Conservation (phyloP, 768 basidiomycete species). For the Auriscalpium orientale region DNA sequence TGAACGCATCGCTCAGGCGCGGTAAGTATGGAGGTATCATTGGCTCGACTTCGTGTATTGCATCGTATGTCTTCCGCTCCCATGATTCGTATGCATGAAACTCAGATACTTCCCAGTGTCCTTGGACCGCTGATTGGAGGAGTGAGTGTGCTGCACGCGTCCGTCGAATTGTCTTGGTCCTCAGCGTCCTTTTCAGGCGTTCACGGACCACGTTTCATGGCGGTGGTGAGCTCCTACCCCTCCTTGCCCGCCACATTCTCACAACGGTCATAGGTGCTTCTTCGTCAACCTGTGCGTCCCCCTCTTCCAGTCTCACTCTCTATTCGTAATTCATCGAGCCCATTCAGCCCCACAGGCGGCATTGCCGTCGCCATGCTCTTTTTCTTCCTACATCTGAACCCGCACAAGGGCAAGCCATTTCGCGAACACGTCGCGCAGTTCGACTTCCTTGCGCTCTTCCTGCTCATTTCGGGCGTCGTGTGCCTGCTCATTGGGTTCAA, state of each 20-base stretch:
- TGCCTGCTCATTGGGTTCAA: conserved; percentile 34
- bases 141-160: conserved; percentile 14
- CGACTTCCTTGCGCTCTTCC: conserved; percentile 32
- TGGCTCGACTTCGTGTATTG: conserved; percentile 34
- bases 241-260: neutral
- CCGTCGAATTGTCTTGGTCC: too few relatives aligned
- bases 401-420: conserved; percentile 25
- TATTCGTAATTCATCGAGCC: neutral
- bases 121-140: conserved; percentile 37
- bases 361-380: conserved; percentile 24
- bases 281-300: conserved; percentile 27
- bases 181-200: conserved; percentile 12
- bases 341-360: conserved; percentile 29
- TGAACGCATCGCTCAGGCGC: conserved; percentile 17
- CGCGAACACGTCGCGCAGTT: conserved; percentile 27
- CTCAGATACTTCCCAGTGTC: conserved; percentile 19
- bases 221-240: conserved; percentile 26
- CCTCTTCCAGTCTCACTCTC: neutral
- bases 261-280: conserved; percentile 22
- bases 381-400: conserved; percentile 29
- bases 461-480: conserved; percentile 28
- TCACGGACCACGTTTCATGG: conserved; percentile 32
- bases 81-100: neutral
- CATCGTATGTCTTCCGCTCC: conserved; percentile 18
- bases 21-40: conserved; percentile 32